These are phyloP conservation scores for Suhomyces choctaworum DNA, from an alignment of 1,139 yeast species.

Conservation along the genomic window DNA sequence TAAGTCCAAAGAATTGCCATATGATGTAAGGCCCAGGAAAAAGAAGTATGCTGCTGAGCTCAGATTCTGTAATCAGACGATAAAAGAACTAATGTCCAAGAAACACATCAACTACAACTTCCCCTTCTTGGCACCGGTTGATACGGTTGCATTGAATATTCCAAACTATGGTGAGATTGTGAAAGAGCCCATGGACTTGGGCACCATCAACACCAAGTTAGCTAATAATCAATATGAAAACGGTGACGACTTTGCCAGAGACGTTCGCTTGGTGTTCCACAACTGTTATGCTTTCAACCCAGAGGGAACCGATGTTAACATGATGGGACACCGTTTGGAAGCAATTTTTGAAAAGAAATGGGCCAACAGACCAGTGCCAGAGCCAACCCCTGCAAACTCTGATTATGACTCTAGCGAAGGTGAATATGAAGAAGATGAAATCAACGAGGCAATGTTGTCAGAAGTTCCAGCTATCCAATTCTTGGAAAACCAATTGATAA, in stretches of 20 bases:
- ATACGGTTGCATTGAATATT: conserved; percentile 88
- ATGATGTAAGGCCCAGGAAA: conserved; percentile 85
- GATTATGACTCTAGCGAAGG: conserved; percentile 43
- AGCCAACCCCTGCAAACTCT: conserved; percentile 48
- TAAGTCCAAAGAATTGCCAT: conserved; percentile 88
- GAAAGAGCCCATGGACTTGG: conserved; percentile 93
- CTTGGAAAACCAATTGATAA: conserved; percentile 78
- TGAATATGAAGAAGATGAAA: conserved; percentile 53
- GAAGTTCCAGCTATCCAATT: conserved; percentile 85
- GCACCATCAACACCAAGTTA: conserved; percentile 78
- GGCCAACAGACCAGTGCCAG: conserved; percentile 84
- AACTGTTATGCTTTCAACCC: conserved; percentile 95
- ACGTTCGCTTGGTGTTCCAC: conserved; percentile 76
- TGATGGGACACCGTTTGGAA: conserved; percentile 92
- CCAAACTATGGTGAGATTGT: conserved; percentile 86
- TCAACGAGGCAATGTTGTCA: conserved; percentile 70
- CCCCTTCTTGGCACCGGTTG: conserved; percentile 93
- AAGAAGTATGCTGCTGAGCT: conserved; percentile 91
- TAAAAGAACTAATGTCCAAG: conserved; percentile 80
- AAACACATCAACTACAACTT: conserved; percentile 82
- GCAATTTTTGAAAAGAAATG: conserved; percentile 83
- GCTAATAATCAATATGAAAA: conserved; percentile 85
- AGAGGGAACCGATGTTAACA: conserved; percentile 90
- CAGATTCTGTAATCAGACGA: conserved; percentile 77
- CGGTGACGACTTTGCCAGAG: conserved; percentile 84